phyloP scores from a whole-genome alignment of 2,329 filamentous ascomycete genomes.

The Pyrenophora teres region DNA sequence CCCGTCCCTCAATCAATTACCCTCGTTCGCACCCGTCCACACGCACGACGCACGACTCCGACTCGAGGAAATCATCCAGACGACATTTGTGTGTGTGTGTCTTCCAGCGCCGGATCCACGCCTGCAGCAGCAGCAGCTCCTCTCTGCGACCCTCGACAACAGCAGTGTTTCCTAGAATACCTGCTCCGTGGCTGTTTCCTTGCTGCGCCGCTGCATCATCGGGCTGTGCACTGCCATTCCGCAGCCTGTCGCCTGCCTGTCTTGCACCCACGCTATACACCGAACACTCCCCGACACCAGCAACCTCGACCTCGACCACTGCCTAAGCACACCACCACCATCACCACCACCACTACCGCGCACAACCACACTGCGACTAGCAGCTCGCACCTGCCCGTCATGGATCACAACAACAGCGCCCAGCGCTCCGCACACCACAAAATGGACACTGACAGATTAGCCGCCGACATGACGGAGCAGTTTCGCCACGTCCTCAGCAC shows the following conservation, averaged over 20 bases:
- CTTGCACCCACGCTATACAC: conserved; percentile 12
- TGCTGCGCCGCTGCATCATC: conserved; percentile 29
- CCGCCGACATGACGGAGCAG: conserved; percentile 76
- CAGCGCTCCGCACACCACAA: conserved; percentile 28
- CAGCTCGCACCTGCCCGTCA: conserved; percentile 30
- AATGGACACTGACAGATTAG: conserved; percentile 52
- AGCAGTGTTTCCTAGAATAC: conserved; percentile 17
- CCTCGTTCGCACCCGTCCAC: conserved; percentile 16
- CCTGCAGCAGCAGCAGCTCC: conserved; percentile 6
- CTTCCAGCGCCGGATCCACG: conserved; percentile 13
- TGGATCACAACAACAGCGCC: conserved; percentile 43
- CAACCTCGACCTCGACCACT: conserved; percentile 12
- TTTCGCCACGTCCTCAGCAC: conserved; percentile 88
- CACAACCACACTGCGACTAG: conserved; percentile 18
- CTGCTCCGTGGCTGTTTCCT: conserved; percentile 12
- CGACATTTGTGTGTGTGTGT: conserved; percentile 3
- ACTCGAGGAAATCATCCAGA: conserved; percentile 10
- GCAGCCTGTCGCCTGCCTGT: conserved; percentile 13
- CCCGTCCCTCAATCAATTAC: conserved; percentile 21
- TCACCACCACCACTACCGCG: conserved; percentile 6
- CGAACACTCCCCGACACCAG: conserved; percentile 14
- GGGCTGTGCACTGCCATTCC: conserved; percentile 28
- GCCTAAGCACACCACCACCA: conserved; percentile 3
- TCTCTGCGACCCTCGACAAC: conserved; percentile 2
- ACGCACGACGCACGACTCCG: neutral